Evolutionary conservation across 768 basidiomycete genomes (phyloP).

Genomic region (Brasilioporus rufonigricans): DNA sequence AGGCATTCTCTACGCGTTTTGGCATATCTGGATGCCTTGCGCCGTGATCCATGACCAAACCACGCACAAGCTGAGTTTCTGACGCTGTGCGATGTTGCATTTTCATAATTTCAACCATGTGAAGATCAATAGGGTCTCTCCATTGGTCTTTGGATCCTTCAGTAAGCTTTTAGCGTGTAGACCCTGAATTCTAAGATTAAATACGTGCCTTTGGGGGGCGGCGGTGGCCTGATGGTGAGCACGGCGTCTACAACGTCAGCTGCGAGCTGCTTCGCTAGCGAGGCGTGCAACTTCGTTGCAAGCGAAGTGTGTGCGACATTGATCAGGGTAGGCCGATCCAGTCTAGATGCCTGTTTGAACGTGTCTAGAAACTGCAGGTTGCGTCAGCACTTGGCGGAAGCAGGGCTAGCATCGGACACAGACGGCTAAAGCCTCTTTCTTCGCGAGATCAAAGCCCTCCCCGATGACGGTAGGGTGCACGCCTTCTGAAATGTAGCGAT

Average conservation of each 20-base stretch:
- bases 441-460: constrained; percentile 95
- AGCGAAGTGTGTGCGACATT: constrained; percentile 95
- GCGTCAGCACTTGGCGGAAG: constrained; percentile 20
- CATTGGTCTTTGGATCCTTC: constrained; percentile 64
- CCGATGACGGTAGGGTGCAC: constrained; percentile 96
- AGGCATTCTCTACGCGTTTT: constrained; percentile 95
- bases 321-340: constrained; percentile 90
- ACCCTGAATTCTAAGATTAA: constrained; percentile 27
- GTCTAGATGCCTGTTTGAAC: constrained; percentile 74
- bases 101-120: constrained; percentile 99
- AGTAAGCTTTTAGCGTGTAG: constrained; percentile 23
- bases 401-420: constrained; percentile 33
- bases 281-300: constrained; percentile 83
- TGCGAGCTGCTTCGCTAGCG: constrained; percentile 83
- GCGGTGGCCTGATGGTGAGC: constrained; percentile 74
- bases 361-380: constrained; percentile 79
- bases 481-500: constrained; percentile 96
- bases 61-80: constrained; percentile 93
- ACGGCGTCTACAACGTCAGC: constrained; percentile 96
- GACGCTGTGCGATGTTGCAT: constrained; percentile 99
- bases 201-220: constrained; percentile 54
- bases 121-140: constrained; percentile 91
- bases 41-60: constrained; percentile 96
- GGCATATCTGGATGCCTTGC: constrained; percentile 99
- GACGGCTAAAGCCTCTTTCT: constrained; percentile 90